These are phyloP conservation scores for Pseudocercospora fijiensis DNA, from an alignment of 2,329 filamentous ascomycete genomes.

Conservation along the genomic window DNA sequence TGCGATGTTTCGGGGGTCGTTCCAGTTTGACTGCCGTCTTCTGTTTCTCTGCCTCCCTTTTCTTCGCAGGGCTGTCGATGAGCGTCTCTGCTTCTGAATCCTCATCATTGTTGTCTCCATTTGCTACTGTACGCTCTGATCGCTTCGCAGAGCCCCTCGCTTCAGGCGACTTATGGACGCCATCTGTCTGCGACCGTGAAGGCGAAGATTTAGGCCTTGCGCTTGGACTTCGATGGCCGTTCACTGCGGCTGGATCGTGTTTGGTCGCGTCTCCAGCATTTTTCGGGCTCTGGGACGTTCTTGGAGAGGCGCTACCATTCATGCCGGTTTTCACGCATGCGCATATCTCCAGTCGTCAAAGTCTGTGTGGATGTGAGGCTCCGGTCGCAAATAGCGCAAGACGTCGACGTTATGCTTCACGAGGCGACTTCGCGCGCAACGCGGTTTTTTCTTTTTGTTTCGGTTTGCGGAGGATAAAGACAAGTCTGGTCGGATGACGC, in stretches of 20 bases:
- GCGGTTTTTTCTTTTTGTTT: slow-evolving; percentile 3
- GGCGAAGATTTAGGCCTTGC: slow-evolving; percentile 20
- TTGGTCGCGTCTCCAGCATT: slow-evolving; percentile 15
- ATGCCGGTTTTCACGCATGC: slow-evolving; percentile 26
- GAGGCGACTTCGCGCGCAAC: not conserved
- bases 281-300: slow-evolving; percentile 21
- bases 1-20: slow-evolving; percentile 31
- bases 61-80: slow-evolving; percentile 47
- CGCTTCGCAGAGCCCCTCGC: not conserved
- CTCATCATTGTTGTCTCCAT: slow-evolving; percentile 35
- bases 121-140: slow-evolving; percentile 10
- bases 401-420: not conserved
- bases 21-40: slow-evolving; percentile 22
- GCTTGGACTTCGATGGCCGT: slow-evolving; percentile 15
- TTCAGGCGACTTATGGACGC: slow-evolving; percentile 13
- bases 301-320: slow-evolving; percentile 35
- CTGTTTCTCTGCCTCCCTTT: slow-evolving; percentile 41
- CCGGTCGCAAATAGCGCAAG: slow-evolving; percentile 11
- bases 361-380: not conserved
- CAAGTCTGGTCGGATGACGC: not conserved
- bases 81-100: slow-evolving; percentile 54
- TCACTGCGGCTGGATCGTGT: slow-evolving; percentile 12
- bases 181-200: slow-evolving; percentile 16
- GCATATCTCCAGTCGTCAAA: slow-evolving; percentile 15
- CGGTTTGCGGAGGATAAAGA: not conserved